Percentiles rank a stretch among this genome's conserved stretches.
phyloP scores from a whole-genome alignment of 345 rosid genomes.

The Clausena lansium region DNA sequence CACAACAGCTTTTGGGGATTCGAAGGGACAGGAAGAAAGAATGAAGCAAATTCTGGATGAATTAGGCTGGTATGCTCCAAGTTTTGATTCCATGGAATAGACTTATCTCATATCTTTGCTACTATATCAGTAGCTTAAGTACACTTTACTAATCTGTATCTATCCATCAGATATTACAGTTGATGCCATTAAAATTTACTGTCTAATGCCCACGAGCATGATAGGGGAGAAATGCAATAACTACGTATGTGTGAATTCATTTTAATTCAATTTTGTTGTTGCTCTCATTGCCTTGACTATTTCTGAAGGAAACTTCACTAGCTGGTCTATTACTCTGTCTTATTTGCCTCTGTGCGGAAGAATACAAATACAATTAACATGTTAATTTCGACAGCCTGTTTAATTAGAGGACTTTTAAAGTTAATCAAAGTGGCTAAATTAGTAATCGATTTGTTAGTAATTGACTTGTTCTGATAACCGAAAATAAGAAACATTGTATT shows the following conservation, averaged over 20 bases:
- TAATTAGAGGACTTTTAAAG: not conserved
- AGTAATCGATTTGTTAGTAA: too few relatives aligned
- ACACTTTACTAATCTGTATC: not conserved
- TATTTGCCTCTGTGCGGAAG: not conserved
- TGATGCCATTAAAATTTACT: not conserved
- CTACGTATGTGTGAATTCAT: not conserved
- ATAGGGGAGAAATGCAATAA: not conserved
- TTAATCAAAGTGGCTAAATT: not conserved
- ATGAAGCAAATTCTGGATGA: constrained; percentile 61
- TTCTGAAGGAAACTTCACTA: not conserved
- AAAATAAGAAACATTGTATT: too few relatives aligned
- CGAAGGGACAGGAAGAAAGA: constrained; percentile 80
- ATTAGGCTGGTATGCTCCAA: constrained; percentile 82
- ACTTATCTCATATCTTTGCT: not conserved
- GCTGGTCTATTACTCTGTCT: not conserved
- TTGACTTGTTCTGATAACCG: too few relatives aligned
- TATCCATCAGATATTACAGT: not conserved
- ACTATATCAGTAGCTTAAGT: not conserved
- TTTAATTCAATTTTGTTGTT: not conserved
- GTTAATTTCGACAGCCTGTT: not conserved
- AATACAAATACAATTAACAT: not conserved
- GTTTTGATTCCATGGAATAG: constrained; percentile 78
- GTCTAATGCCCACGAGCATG: not conserved
- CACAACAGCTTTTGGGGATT: constrained; percentile 87
- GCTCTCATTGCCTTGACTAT: not conserved